Percentiles rank a stretch among this genome's conserved stretches.
Evolutionary conservation across 768 basidiomycete species (phyloP).

Genomic region (Trametes meyenii): DNA sequence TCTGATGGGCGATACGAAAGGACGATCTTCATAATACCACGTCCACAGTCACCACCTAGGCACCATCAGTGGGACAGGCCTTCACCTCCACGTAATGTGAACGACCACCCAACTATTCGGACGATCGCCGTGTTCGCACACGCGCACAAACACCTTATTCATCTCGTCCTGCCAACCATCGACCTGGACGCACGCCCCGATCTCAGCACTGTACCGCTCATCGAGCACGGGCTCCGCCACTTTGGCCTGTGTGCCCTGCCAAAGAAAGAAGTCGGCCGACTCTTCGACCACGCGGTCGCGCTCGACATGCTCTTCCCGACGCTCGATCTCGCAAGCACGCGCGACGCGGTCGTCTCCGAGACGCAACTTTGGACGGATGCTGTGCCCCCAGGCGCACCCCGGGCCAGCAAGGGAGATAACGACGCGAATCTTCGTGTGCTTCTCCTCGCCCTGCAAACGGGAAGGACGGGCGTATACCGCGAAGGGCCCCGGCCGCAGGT

Average conservation of each 20-base stretch:
- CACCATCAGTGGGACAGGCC: background rate
- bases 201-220: background rate
- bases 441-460: conserved; percentile 12
- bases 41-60: background rate
- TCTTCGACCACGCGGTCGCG: conserved; percentile 2
- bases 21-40: background rate
- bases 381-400: too few relatives aligned
- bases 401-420: background rate
- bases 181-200: background rate
- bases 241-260: background rate
- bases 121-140: conserved; percentile 12
- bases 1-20: background rate
- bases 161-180: conserved; percentile 1
- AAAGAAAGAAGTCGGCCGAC: background rate
- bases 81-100: background rate
- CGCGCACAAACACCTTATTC: conserved; percentile 4
- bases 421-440: conserved; percentile 5
- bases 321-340: background rate
- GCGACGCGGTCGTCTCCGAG: background rate
- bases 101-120: background rate
- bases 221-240: conserved; percentile 4
- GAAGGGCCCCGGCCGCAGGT: too few relatives aligned
- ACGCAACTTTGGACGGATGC: too few relatives aligned
- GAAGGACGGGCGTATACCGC: background rate
- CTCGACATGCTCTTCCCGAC: conserved; percentile 14